Evolutionary conservation across 305 asterid genomes (phyloP).

Genomic region (Coffea humblotiana): DNA sequence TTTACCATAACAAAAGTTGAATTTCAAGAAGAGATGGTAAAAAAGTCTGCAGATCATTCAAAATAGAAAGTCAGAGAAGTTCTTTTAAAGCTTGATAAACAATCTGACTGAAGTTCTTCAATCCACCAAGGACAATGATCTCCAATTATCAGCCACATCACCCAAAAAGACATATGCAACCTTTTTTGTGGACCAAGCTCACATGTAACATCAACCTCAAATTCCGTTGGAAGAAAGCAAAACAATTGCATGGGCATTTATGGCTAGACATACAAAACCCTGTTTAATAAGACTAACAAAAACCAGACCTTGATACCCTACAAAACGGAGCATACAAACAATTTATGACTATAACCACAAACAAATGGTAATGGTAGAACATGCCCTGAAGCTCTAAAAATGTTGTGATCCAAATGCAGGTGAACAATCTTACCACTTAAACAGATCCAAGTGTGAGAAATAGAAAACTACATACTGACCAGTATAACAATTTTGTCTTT

Average conservation of each 20-base stretch:
- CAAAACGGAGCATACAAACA: neutral
- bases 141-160: neutral
- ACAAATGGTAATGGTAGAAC: neutral
- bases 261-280: slow-evolving; percentile 5
- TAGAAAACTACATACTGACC: slow-evolving; percentile 44
- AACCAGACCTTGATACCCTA: neutral
- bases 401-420: neutral
- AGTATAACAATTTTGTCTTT: slow-evolving; percentile 34
- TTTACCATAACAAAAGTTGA: neutral
- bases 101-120: neutral
- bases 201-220: neutral
- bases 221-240: neutral
- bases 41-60: neutral
- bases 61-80: neutral
- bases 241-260: neutral
- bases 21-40: neutral
- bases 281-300: neutral
- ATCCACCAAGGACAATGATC: neutral
- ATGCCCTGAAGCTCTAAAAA: neutral
- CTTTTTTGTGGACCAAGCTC: neutral
- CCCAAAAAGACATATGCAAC: neutral
- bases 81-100: neutral
- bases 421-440: neutral
- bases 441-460: slow-evolving; percentile 7
- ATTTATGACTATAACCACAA: neutral